These are phyloP conservation scores for Kitagawia praeruptora DNA, from an alignment of 129 eudicot genomes.

Conservation along the genomic window DNA sequence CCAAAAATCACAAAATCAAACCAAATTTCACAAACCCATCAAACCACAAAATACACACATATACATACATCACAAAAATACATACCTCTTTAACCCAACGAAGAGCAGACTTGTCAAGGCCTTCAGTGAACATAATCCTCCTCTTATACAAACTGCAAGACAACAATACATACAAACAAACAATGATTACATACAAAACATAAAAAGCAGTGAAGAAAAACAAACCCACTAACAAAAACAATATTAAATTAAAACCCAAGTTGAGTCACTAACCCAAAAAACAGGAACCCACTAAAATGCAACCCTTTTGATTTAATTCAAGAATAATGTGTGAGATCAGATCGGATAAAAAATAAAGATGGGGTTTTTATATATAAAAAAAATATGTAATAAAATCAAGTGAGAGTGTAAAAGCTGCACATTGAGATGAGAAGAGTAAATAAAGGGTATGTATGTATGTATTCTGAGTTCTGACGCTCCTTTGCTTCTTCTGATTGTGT, in stretches of 20 bases:
- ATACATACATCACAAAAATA: neutral
- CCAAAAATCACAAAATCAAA: neutral
- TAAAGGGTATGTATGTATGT: neutral
- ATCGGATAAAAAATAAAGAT: neutral
- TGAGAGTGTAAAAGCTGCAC: neutral
- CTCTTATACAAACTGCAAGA: neutral
- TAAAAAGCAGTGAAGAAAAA: neutral
- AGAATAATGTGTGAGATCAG: neutral
- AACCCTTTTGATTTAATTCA: neutral
- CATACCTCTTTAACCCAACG: constrained; percentile 70
- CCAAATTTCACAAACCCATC: neutral
- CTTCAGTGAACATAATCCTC: constrained; percentile 55
- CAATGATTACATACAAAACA: neutral
- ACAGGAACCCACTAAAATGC: neutral
- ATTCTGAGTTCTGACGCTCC: neutral
- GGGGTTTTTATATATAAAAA: no score
- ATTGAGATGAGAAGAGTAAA: neutral
- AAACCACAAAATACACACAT: neutral
- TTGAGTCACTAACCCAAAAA: neutral
- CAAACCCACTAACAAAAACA: neutral
- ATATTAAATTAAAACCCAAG: neutral
- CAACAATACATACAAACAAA: constrained; percentile 10
- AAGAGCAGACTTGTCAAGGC: constrained; percentile 64
- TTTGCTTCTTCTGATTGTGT: neutral
- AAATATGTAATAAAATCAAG: neutral